Evolutionary conservation across 2,329 filamentous ascomycete genomes (phyloP).

Genomic region (Pestalotiopsis sp.): DNA sequence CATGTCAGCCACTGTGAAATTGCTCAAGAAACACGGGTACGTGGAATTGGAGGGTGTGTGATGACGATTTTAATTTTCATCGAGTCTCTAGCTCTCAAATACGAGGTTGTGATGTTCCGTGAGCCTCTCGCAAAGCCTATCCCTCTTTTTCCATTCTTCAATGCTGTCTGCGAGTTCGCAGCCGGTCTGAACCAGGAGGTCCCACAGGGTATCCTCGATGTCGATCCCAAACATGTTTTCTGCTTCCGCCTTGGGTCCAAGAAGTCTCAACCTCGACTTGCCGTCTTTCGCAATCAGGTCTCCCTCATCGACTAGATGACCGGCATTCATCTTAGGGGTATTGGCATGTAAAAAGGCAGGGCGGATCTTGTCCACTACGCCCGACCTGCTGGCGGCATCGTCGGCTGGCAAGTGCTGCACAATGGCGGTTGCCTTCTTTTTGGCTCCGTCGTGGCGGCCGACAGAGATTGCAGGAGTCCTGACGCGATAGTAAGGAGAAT

Average conservation of each 20-base stretch:
- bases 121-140: slow-evolving; percentile 10
- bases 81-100: not conserved
- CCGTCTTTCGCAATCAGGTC: slow-evolving; percentile 21
- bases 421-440: slow-evolving; percentile 20
- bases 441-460: slow-evolving; percentile 9
- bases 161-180: slow-evolving; percentile 20
- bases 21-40: not conserved
- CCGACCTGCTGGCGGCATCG: slow-evolving; percentile 1
- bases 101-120: slow-evolving; percentile 10
- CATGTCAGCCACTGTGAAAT: not conserved
- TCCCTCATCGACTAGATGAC: slow-evolving; percentile 27
- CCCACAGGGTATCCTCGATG: slow-evolving; percentile 26
- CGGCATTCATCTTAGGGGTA: slow-evolving; percentile 31
- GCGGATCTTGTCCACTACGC: slow-evolving; percentile 3
- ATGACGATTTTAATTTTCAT: not conserved
- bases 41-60: not conserved
- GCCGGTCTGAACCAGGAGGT: slow-evolving; percentile 22
- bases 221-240: slow-evolving; percentile 25
- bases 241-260: slow-evolving; percentile 22
- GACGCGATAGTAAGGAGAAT: slow-evolving; percentile 43
- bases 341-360: slow-evolving; percentile 29
- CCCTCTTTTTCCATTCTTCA: slow-evolving; percentile 14
- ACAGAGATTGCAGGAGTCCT: slow-evolving; percentile 15
- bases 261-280: slow-evolving; percentile 25
- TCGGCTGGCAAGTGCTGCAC: slow-evolving; percentile 14